Percentiles rank a stretch among this genome's conserved stretches.
phyloP scores from a whole-genome alignment of 2,329 filamentous ascomycete species.

The Neofusicoccum laricinum region DNA sequence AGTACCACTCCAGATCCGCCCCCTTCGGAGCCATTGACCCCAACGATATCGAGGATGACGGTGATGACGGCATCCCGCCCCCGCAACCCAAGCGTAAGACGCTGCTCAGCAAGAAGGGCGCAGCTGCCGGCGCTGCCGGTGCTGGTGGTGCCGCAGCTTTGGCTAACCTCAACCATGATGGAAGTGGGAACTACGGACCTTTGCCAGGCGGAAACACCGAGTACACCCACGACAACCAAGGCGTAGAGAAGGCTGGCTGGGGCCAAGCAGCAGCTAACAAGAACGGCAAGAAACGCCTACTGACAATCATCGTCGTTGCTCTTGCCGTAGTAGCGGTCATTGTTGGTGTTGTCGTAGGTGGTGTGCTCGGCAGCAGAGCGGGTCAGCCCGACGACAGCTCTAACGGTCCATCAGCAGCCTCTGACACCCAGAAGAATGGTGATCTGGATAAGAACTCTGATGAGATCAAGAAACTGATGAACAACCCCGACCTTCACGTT shows the following conservation, averaged over 20 bases:
- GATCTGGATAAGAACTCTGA: slow-evolving; percentile 70
- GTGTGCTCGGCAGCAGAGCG: slow-evolving; percentile 58
- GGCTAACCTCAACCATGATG: slow-evolving; percentile 26
- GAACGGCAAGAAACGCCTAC: slow-evolving; percentile 65
- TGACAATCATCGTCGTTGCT: slow-evolving; percentile 65
- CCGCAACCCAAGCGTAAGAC: slow-evolving; percentile 48
- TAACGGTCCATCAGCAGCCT: slow-evolving; percentile 29
- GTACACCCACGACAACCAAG: slow-evolving; percentile 2
- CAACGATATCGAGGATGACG: slow-evolving; percentile 79
- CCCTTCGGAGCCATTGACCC: slow-evolving; percentile 62
- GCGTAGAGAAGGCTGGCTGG: slow-evolving; percentile 65
- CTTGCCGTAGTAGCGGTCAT: slow-evolving; percentile 68
- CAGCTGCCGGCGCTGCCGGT: slow-evolving; percentile 43
- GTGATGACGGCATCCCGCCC: slow-evolving; percentile 71
- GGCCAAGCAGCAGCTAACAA: slow-evolving; percentile 54
- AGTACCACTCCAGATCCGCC: slow-evolving; percentile 49
- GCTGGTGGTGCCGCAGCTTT: slow-evolving; percentile 28
- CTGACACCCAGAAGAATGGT: slow-evolving; percentile 62
- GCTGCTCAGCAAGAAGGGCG: slow-evolving; percentile 43
- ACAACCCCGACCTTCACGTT: slow-evolving; percentile 79
- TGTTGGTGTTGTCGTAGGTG: slow-evolving; percentile 71
- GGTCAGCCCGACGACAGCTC: slow-evolving; percentile 24
- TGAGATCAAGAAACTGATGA: slow-evolving; percentile 78
- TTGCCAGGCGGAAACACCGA: slow-evolving; percentile 41
- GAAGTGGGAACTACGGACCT: slow-evolving; percentile 56